Evolutionary conservation across 805 yeast species (phyloP).

Genomic region (Saccharomycopsis amapae): DNA sequence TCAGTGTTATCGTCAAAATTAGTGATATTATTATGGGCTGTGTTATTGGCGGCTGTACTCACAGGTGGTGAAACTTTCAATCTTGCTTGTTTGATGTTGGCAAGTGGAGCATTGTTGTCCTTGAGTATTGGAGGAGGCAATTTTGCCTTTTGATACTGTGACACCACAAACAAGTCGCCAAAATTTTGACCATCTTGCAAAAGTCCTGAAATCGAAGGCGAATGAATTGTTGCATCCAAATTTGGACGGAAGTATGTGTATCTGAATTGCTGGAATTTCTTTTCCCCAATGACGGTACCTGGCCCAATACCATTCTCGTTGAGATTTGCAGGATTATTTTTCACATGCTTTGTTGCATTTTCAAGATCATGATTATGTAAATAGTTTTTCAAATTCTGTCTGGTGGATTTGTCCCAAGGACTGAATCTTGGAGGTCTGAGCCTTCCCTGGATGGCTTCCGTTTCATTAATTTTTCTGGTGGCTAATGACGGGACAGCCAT

Average conservation of each 20-base stretch:
- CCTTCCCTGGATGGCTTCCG: conserved; percentile 51
- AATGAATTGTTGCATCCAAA: conserved; percentile 79
- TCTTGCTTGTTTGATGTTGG: no score
- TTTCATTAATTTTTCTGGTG: conserved; percentile 39
- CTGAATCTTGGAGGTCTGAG: conserved; percentile 68
- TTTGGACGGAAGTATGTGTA: conserved; percentile 92
- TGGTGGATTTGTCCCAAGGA: conserved; percentile 53
- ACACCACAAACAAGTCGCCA: conserved; percentile 53
- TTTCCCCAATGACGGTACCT: conserved; percentile 8
- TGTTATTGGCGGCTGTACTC: conserved; percentile 5
- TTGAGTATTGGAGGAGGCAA: conserved; percentile 19
- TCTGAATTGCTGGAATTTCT: conserved; percentile 47
- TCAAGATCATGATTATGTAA: conserved; percentile 28
- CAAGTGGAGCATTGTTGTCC: conserved; percentile 6
- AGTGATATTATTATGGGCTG: conserved; percentile 6
- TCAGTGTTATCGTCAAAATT: no score
- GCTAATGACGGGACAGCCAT: neutral
- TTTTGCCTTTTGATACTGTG: conserved; percentile 29
- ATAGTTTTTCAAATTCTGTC: conserved; percentile 8
- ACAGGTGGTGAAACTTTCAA: conserved; percentile 13
- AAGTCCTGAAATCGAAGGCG: conserved; percentile 81
- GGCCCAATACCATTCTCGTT: neutral
- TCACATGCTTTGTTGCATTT: neutral
- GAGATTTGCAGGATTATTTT: neutral
- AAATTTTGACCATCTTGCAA: conserved; percentile 55